These are phyloP conservation scores for Westerdykella ornata DNA, from an alignment of 2,329 filamentous ascomycete species.

Conservation along the genomic window DNA sequence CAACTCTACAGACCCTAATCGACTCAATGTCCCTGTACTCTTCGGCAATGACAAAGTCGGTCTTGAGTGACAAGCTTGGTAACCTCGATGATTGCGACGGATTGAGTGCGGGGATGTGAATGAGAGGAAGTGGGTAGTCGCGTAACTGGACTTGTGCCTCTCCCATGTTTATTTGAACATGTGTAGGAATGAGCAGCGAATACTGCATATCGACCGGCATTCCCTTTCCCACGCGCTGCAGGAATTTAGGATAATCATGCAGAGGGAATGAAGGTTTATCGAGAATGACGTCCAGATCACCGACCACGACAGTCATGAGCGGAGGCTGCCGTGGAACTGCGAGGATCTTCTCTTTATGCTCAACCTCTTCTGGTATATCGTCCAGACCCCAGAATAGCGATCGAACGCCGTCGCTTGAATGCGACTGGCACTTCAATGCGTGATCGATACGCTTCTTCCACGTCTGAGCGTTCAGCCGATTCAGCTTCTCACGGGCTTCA, in stretches of 20 bases:
- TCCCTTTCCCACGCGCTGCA: slow-evolving; percentile 89
- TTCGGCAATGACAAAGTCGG: slow-evolving; percentile 93
- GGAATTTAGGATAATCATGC: slow-evolving; percentile 71
- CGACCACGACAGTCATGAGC: slow-evolving; percentile 71
- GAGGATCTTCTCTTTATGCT: slow-evolving; percentile 78
- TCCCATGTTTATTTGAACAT: slow-evolving; percentile 80
- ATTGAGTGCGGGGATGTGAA: slow-evolving; percentile 82
- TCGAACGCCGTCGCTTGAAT: slow-evolving; percentile 71
- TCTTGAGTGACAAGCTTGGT: slow-evolving; percentile 74
- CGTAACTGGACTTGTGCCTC: slow-evolving; percentile 80
- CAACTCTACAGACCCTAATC: slow-evolving; percentile 69
- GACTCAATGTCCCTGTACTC: slow-evolving; percentile 80
- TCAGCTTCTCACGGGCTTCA: slow-evolving; percentile 68
- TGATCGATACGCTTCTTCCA: slow-evolving; percentile 90
- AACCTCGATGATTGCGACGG: slow-evolving; percentile 70
- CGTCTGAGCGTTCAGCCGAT: slow-evolving; percentile 75
- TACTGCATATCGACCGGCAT: slow-evolving; percentile 92
- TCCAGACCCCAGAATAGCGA: slow-evolving; percentile 76
- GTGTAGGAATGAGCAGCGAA: slow-evolving; percentile 81
- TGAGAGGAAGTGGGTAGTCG: slow-evolving; percentile 85
- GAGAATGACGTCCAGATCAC: slow-evolving; percentile 74
- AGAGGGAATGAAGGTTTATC: slow-evolving; percentile 92
- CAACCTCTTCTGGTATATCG: slow-evolving; percentile 70
- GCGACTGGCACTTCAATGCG: slow-evolving; percentile 61
- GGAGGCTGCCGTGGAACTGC: slow-evolving; percentile 79